Conservation (phyloP, 2,329 filamentous ascomycete genomes). For the Fusarium sp. region DNA sequence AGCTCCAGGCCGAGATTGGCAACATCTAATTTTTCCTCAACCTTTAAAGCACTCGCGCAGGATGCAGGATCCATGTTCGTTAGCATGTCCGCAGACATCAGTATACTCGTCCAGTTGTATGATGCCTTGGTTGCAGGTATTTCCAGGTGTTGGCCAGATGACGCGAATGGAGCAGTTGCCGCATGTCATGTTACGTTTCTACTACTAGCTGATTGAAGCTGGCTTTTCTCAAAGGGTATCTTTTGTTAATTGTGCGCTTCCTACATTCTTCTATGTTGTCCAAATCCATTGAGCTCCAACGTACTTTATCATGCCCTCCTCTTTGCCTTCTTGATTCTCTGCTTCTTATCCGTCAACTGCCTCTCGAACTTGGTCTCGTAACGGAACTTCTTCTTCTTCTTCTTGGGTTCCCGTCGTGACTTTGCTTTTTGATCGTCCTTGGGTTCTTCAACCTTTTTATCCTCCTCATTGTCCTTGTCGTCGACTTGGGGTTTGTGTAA, state of each 20-base stretch:
- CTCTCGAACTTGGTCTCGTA: conserved; percentile 92
- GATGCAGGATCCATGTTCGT: conserved; percentile 32
- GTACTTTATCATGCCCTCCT: conserved; percentile 13
- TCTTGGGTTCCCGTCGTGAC: conserved; percentile 64
- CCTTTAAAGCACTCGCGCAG: conserved; percentile 29
- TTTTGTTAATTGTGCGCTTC: conserved; percentile 38
- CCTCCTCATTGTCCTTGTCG: conserved; percentile 50
- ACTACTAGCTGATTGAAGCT: conserved; percentile 44
- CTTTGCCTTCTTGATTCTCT: conserved; percentile 66
- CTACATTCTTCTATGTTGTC: conserved; percentile 28
- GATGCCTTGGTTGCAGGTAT: conserved; percentile 37
- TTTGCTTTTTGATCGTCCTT: conserved; percentile 43
- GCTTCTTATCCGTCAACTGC: conserved; percentile 75
- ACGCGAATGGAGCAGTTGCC: conserved; percentile 44
- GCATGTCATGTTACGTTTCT: conserved; percentile 46
- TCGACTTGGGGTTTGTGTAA: conserved; percentile 63
- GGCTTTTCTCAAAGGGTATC: conserved; percentile 46
- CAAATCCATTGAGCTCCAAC: conserved; percentile 3
- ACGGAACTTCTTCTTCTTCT: conserved; percentile 90
- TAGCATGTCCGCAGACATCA: conserved; percentile 30
- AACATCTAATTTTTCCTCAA: conserved; percentile 73
- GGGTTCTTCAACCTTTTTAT: conserved; percentile 42
- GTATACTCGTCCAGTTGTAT: conserved; percentile 27
- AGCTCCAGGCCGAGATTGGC: conserved; percentile 90
- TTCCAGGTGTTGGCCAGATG: conserved; percentile 39